Evolutionary conservation across 768 basidiomycete species (phyloP).

Genomic region (Naganishia vaughanmartiniae): DNA sequence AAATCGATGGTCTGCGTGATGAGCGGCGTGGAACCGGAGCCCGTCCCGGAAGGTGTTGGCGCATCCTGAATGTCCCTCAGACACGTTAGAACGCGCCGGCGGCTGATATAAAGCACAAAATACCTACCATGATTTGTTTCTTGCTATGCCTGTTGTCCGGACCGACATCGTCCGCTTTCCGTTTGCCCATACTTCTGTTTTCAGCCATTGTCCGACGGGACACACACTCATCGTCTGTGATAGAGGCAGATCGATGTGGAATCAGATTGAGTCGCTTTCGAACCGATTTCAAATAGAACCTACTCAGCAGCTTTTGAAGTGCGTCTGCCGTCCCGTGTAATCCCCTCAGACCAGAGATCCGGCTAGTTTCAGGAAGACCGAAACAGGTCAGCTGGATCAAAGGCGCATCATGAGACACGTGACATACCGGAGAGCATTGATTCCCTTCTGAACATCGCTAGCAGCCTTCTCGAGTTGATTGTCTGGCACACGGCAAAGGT

Average conservation of each 20-base stretch:
- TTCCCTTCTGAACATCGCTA: slow-evolving; percentile 21
- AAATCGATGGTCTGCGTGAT: slow-evolving; percentile 21
- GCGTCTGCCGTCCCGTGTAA: slow-evolving; percentile 18
- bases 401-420: neutral
- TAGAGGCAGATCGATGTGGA: neutral
- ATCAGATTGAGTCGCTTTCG: neutral
- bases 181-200: neutral
- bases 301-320: slow-evolving; percentile 25
- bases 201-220: slow-evolving; percentile 14
- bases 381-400: neutral
- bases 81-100: neutral
- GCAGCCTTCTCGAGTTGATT: neutral
- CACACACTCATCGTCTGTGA: slow-evolving; percentile 8
- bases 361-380: neutral
- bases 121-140: slow-evolving; percentile 6
- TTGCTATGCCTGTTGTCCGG: slow-evolving; percentile 12
- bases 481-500: slow-evolving; percentile 16
- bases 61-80: neutral
- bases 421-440: slow-evolving; percentile 25
- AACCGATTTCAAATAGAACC: neutral
- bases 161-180: slow-evolving; percentile 1
- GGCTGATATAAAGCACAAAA: neutral
- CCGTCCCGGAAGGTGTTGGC: slow-evolving; percentile 11
- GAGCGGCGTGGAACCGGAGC: slow-evolving; percentile 9
- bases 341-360: slow-evolving; percentile 10